Percentiles rank a stretch among this genome's conserved stretches.
These are phyloP conservation scores for Datisca glomerata DNA, from an alignment of 306 rosid species.

Conservation along the genomic window DNA sequence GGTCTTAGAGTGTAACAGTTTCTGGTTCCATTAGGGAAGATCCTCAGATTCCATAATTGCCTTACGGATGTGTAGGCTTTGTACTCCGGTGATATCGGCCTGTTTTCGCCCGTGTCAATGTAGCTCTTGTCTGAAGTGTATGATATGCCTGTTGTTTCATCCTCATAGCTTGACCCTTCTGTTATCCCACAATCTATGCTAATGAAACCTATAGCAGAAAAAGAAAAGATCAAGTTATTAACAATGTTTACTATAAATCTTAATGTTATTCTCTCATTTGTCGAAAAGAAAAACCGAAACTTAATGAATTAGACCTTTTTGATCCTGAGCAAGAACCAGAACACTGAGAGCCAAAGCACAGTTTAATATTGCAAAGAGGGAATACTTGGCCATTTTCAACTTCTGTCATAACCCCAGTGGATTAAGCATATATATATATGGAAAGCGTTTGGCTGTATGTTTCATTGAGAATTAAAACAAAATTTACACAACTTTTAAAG, in stretches of 20 bases:
- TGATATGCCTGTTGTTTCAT: neutral
- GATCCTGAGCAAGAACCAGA: neutral
- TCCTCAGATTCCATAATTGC: conserved; percentile 9
- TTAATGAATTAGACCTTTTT: neutral
- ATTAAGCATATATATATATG: no score
- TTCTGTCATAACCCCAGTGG: no score
- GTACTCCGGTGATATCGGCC: neutral
- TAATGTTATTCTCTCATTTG: neutral
- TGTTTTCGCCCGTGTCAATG: conserved; percentile 9
- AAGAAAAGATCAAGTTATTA: neutral
- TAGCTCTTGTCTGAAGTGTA: conserved; percentile 11
- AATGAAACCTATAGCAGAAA: conserved; percentile 7
- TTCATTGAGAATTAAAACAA: no score
- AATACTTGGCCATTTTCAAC: neutral
- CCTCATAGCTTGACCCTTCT: neutral
- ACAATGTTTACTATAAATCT: neutral
- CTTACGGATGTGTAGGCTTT: neutral
- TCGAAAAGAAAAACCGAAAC: neutral
- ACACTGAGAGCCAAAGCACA: conserved; percentile 1
- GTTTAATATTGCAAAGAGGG: neutral
- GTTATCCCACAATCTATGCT: conserved; percentile 17
- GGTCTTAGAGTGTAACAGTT: conserved; percentile 17
- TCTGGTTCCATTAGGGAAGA: conserved; percentile 12
- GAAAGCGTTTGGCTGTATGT: no score
- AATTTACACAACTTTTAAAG: no score